Base-by-base conservation (phyloP, 768 basidiomycete species). In the Rhizopogon rudus region DNA sequence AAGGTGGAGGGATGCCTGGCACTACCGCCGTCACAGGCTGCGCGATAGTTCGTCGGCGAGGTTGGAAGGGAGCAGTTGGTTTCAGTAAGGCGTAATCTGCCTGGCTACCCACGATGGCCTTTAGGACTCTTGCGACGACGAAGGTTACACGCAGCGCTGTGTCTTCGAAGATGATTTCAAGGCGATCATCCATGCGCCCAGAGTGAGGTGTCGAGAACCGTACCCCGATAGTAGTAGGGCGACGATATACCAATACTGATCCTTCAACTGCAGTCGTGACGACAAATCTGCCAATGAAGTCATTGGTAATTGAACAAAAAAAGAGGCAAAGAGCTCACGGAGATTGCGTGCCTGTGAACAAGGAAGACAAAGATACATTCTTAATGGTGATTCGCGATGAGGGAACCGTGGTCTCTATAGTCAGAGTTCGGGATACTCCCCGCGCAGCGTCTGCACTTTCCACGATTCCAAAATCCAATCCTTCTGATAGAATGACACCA, bases 391-490 rank as follows among this genome's bases (percentile, higher is more conserved):
- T 29, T n/a, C 3, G 55, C 35, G 53, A 28, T 39, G 55, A 17
- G 20, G 59, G 44, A 22, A 51, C 40, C 28, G 58, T 53, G 40
- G 41, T 57, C 46, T 61, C 37, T 17, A 69, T 42, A 13, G 46
- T 41, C 13, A 66, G 39, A 14, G 39, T 33, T 9, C 44, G 53
- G 8, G 39, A 45, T 25, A 61, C 55, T 2, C 63, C 65, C 16
- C 31, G 45, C 7, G 53, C 42, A 1, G 73, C 74, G n/a, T 61
- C 64, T 0, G 55, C 54, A 3, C 67, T 63, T n/a, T 79, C 76
- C 5, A 86, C 62, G 39, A 84, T 68, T 3, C 74, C 82, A 50
- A 86, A 79, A 60, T 86, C 76, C 12, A 80, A 63, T 6, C 69
- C 65, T 1, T 75, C 76, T 5, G 70, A 65, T 3, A 86, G 65